A percentile compares a stretch with the other conserved stretches of the same genome.
These are phyloP conservation scores for Ilex paraguariensis DNA, from an alignment of 305 asterid species.

Conservation along the genomic window DNA sequence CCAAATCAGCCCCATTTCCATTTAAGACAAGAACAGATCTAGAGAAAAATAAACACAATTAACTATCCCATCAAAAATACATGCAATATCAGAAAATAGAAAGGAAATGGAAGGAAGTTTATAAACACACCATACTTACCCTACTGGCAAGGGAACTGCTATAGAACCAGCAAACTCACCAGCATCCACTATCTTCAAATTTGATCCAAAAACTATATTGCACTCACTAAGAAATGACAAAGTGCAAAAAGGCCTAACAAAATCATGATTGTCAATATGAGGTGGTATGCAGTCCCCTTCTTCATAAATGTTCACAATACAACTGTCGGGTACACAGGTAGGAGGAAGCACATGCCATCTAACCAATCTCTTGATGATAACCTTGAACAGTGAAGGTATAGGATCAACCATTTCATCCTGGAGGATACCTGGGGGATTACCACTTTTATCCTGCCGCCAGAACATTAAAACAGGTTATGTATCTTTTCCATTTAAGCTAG, in stretches of 20 bases:
- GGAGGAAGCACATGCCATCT: constrained; percentile 88
- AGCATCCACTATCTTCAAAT: constrained; percentile 57
- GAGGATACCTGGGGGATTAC: constrained; percentile 88
- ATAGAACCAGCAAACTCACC: constrained; percentile 73
- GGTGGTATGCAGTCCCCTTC: constrained; percentile 98
- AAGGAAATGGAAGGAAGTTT: not conserved
- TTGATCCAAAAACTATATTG: constrained; percentile 67
- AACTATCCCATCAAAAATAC: not conserved
- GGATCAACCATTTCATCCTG: constrained; percentile 68
- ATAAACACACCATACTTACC: constrained; percentile 42
- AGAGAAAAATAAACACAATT: constrained; percentile 18
- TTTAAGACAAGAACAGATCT: constrained; percentile 90
- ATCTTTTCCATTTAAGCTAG: too few species aligned
- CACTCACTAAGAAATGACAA: constrained; percentile 94
- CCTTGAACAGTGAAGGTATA: constrained; percentile 65
- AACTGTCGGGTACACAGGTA: constrained; percentile 88
- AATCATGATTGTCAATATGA: constrained; percentile 90
- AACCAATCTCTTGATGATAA: constrained; percentile 83
- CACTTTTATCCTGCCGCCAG: constrained; percentile 65
- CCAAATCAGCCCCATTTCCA: constrained; percentile 96
- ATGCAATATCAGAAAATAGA: not conserved
- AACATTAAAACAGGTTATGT: not conserved
- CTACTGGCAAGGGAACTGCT: constrained; percentile 73
- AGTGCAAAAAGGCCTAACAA: constrained; percentile 85
- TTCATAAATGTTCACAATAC: constrained; percentile 85